Evolutionary conservation across 2,329 filamentous ascomycete genomes (phyloP).

Genomic region (Cordyceps farinosa): DNA sequence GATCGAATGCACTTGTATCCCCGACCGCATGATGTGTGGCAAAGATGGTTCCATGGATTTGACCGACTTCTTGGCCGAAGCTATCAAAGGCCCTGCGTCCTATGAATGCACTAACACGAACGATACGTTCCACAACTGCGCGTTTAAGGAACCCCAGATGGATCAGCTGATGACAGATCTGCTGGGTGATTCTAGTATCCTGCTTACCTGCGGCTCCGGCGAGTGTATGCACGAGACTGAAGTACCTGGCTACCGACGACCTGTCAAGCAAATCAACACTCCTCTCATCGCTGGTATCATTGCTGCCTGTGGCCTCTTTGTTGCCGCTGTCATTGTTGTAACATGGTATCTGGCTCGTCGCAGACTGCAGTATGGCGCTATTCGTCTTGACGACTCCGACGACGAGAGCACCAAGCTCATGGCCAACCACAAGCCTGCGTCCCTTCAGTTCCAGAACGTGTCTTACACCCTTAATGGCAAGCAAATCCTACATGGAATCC

Average conservation of each 20-base stretch:
- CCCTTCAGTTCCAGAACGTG: constrained; percentile 84
- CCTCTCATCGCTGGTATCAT: constrained; percentile 94
- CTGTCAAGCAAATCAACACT: constrained; percentile 26
- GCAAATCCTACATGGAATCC: constrained; percentile 74
- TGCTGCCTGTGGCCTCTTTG: constrained; percentile 76
- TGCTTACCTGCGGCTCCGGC: constrained; percentile 75
- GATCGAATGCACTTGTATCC: constrained; percentile 82
- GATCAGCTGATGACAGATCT: constrained; percentile 82
- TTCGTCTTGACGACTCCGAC: constrained; percentile 83
- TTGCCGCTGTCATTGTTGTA: constrained; percentile 78
- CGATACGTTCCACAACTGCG: constrained; percentile 63
- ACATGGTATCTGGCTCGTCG: constrained; percentile 88
- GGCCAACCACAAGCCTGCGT: constrained; percentile 85
- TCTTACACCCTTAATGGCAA: constrained; percentile 85
- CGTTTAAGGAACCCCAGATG: constrained; percentile 89
- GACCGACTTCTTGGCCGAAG: constrained; percentile 76
- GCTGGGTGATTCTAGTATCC: constrained; percentile 89
- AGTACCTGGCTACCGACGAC: constrained; percentile 79
- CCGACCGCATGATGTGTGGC: constrained; percentile 90
- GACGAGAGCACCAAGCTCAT: constrained; percentile 85
- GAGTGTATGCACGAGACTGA: constrained; percentile 93
- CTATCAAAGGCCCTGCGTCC: constrained; percentile 81
- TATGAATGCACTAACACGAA: constrained; percentile 71
- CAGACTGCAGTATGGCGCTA: constrained; percentile 64
- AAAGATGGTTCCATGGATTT: constrained; percentile 89